Evolutionary conservation across 2,329 filamentous ascomycete species (phyloP).

Genomic region (Colletotrichum ledebouriae): DNA sequence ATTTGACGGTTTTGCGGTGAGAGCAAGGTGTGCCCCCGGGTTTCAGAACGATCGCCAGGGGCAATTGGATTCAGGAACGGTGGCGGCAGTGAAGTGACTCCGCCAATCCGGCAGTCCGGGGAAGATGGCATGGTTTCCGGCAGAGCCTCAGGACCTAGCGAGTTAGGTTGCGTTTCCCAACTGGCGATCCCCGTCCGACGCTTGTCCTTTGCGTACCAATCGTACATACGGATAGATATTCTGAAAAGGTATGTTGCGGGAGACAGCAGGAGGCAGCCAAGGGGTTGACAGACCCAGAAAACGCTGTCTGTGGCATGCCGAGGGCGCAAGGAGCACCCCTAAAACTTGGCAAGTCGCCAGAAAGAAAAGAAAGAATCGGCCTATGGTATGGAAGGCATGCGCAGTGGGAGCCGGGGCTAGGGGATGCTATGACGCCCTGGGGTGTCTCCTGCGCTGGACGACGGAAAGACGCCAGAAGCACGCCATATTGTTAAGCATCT

Average conservation of each 20-base stretch:
- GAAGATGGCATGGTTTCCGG: constrained; percentile 34
- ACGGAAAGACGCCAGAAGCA: constrained; percentile 26
- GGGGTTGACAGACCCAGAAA: neutral
- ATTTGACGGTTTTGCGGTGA: constrained; percentile 16
- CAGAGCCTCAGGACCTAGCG: constrained; percentile 35
- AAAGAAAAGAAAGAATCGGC: neutral
- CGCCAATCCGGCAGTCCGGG: constrained; percentile 34
- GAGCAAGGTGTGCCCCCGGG: constrained; percentile 19
- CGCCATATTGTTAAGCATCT: constrained; percentile 16
- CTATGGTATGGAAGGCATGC: neutral
- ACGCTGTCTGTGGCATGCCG: no score
- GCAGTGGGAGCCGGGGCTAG: neutral
- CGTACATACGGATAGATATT: no score
- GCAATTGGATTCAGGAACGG: constrained; percentile 24
- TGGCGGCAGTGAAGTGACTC: constrained; percentile 21
- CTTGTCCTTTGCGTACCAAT: neutral
- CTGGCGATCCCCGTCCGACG: neutral
- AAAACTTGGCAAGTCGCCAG: neutral
- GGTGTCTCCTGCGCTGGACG: neutral
- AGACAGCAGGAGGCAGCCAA: neutral
- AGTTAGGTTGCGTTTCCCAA: neutral
- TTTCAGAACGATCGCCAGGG: constrained; percentile 38
- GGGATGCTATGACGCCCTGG: constrained; percentile 1
- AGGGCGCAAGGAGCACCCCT: neutral
- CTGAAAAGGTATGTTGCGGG: neutral